Evolutionary conservation across 495 filamentous ascomycete species (phyloP), one percentile per base, ranked within the genome.

Genomic region (Xylaria cubensis): DNA sequence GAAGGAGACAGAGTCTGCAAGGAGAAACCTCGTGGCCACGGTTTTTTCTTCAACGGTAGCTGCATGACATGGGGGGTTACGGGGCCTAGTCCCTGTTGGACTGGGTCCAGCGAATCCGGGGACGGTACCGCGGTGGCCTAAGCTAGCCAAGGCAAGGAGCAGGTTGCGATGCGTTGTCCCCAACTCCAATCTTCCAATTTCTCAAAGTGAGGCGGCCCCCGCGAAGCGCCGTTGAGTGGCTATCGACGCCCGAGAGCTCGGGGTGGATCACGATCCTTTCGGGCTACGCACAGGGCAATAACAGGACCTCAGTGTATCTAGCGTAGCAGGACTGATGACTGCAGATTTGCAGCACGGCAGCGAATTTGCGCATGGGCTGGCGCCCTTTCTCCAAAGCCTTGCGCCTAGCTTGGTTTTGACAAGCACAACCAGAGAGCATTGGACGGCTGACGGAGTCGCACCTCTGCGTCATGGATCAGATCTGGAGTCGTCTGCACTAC

Each of bases 1-100:
- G 46, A 62, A 71, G 69, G 36, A 10, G 63, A 42, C 70, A 65
- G 56, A 69, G 70, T 71, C 73, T 79, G 77, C 77, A 78, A 79
- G 74, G 74, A 76, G 77, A 74, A 77, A 78, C 76, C 77, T 79
- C 77, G 77, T 79, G 77, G 75, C 64, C 77, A 68, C 69, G 63
- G 74, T 72, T 41, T 72, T 72, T 58, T 39, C 51, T 70, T 72
- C 75, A 72, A 79, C 75, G 74, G 69, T 67, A 75, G 72, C 71
- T 76, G 77, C 77, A 79, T 79, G 73, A 68, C 73, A 78, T 77
- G 73, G 67, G 64, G 46, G 64, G 44, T 12, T 48, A 64, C 26
- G 46, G 64, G 68, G 70, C 75, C 74, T 72, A 75, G 76, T 68
- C 77, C 67, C 76, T 75, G 77, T 76, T 76, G 76, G 39, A 64